A percentile compares a stretch with the other conserved stretches of the same genome.
phyloP scores from a whole-genome alignment of 768 basidiomycete species.

The Podaxis pistillaris region DNA sequence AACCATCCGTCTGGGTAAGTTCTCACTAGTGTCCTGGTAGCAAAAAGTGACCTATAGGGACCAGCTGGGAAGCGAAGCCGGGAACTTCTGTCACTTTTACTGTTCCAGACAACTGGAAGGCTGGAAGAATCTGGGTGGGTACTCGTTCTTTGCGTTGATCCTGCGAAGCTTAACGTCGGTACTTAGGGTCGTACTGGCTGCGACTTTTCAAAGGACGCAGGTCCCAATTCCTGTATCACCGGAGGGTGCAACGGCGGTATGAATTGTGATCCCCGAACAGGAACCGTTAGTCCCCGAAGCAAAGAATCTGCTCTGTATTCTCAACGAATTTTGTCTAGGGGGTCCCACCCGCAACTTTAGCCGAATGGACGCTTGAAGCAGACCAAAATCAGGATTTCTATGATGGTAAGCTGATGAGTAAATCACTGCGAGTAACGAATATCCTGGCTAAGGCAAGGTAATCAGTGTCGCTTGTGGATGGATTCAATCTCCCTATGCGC shows the following conservation, averaged over 20 bases:
- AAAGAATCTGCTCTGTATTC: not conserved
- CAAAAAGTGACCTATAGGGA: not conserved
- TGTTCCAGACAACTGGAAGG: conserved; percentile 63
- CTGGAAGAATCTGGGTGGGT: conserved; percentile 54
- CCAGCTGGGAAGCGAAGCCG: conserved; percentile 40
- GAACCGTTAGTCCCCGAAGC: conserved; percentile 35
- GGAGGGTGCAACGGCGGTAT: conserved; percentile 69
- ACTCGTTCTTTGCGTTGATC: not conserved
- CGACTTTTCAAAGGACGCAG: conserved; percentile 47
- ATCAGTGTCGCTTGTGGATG: conserved; percentile 63
- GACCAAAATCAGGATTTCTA: conserved; percentile 50
- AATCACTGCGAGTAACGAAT: not conserved
- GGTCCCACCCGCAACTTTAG: conserved; percentile 64
- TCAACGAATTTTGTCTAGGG: conserved; percentile 29
- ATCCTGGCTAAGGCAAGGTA: not conserved
- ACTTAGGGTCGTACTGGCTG: conserved; percentile 58
- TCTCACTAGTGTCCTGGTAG: not conserved
- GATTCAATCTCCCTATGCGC: conserved; percentile 58
- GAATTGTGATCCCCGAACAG: conserved; percentile 43
- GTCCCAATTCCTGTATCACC: conserved; percentile 50
- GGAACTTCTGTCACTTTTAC: conserved; percentile 39
- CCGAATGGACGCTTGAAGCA: conserved; percentile 59
- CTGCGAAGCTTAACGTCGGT: not conserved
- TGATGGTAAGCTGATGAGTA: conserved; percentile 42
- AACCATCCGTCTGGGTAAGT: conserved; percentile 41